Evolutionary conservation across 1,284 basidiomycete species (phyloP), one percentile per base, ranked within the genome.

Genomic region (Cyathus pygmaeus): DNA sequence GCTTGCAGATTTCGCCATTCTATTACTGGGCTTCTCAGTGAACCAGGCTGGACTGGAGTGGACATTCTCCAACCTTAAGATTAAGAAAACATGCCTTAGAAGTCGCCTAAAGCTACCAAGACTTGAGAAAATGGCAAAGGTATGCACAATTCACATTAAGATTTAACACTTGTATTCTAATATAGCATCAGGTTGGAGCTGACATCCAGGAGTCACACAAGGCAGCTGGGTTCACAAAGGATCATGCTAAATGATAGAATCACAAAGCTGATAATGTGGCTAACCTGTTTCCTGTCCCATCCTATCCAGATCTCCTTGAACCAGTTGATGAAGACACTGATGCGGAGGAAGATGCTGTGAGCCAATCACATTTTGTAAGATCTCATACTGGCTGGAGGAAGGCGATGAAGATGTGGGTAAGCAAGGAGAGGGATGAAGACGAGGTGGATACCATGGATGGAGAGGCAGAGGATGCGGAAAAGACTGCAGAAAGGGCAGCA

Each of bases 1-100:
- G 33, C 68, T 74, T 21, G 60, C 68, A 0, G 49, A 71, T 21
- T 70, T 73, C 49, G 65, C 70, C n/a, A 59, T 65, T 3, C 29
- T 60, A 1, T 59, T 73, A 0, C 64, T 71, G 0, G 15, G 58
- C 17, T 64, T 65, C 23, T 62, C 61, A 5, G 58, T 65, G n/a
- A 46, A 46, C 24, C 44, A 46, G 24, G 44, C 44, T 7, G 24
- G 44, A 7, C n/a, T 46, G 44, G 44, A 46, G 39, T n/a, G n/a
- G 11, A 41, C 13, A 11, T 41, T 41, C 39, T 41, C 39, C n/a
- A n/a, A 41, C n/a, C 44, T 21, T 26, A 46, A 46, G 44, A 46
- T 46, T 7, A 46, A 46, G 44, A 46, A 46, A n/a, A 46, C 44
- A 46, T 46, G 44, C 9, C 44, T 46, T 6, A 7, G 44, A 7